Conservation (phyloP, 2,329 filamentous ascomycete species). For the Dothidotthia symphoricarpi region DNA sequence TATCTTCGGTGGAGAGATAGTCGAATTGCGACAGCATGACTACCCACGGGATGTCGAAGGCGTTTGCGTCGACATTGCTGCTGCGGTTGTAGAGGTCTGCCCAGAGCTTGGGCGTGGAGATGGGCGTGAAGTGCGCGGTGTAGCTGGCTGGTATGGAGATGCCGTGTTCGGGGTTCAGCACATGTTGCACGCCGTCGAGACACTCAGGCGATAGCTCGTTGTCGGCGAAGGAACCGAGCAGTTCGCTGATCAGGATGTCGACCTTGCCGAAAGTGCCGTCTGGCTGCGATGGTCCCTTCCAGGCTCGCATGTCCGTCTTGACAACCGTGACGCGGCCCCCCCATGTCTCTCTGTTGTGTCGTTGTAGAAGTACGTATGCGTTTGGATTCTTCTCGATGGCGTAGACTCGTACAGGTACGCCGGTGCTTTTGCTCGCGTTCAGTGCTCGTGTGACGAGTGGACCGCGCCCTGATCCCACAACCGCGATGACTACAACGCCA, state of each 20-base stretch:
- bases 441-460: slow-evolving; percentile 87
- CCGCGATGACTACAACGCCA: slow-evolving; percentile 77
- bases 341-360: slow-evolving; percentile 82
- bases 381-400: slow-evolving; percentile 98
- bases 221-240: slow-evolving; percentile 92
- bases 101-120: slow-evolving; percentile 81
- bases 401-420: slow-evolving; percentile 80
- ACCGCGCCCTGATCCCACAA: slow-evolving; percentile 89
- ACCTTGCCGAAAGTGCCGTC: slow-evolving; percentile 63
- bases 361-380: slow-evolving; percentile 86
- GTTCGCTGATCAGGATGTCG: slow-evolving; percentile 90
- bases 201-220: slow-evolving; percentile 97
- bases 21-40: slow-evolving; percentile 89
- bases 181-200: slow-evolving; percentile 89
- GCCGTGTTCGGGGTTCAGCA: slow-evolving; percentile 74
- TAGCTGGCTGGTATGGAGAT: slow-evolving; percentile 94
- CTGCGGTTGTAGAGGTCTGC: slow-evolving; percentile 70
- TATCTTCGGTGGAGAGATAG: slow-evolving; percentile 64
- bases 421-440: slow-evolving; percentile 71
- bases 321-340: slow-evolving; percentile 76
- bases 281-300: slow-evolving; percentile 73
- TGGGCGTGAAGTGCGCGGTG: slow-evolving; percentile 89
- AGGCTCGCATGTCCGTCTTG: slow-evolving; percentile 95
- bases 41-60: slow-evolving; percentile 90
- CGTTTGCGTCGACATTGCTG: slow-evolving; percentile 60